These are phyloP conservation scores for Lycium ferocissimum DNA, from an alignment of 257 asterid species.

Conservation along the genomic window DNA sequence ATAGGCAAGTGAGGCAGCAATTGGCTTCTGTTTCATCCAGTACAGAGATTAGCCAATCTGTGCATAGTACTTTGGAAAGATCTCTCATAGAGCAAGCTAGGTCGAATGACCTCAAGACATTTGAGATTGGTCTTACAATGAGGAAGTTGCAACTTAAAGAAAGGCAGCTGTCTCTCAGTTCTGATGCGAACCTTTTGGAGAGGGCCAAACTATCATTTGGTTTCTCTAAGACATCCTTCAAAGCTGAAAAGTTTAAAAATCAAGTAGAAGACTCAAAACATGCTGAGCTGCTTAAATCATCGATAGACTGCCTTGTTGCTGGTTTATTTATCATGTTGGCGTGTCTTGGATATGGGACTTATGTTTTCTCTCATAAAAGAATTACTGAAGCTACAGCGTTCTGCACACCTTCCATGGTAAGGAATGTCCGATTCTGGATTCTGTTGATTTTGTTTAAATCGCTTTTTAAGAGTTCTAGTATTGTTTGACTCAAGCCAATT, in stretches of 20 bases:
- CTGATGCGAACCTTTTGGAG: constrained; percentile 66
- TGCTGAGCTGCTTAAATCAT: constrained; percentile 70
- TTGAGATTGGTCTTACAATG: constrained; percentile 72
- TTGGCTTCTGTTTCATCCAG: constrained; percentile 47
- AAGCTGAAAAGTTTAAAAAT: constrained; percentile 75
- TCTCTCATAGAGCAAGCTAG: constrained; percentile 85
- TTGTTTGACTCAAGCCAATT: background rate
- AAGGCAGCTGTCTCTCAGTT: constrained; percentile 58
- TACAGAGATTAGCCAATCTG: constrained; percentile 38
- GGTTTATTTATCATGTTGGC: constrained; percentile 77
- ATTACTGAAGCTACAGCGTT: constrained; percentile 79
- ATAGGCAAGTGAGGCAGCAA: constrained; percentile 46
- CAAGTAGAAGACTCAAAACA: constrained; percentile 72
- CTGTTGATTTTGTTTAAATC: background rate
- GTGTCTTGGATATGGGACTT: constrained; percentile 74
- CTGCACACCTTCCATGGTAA: constrained; percentile 67
- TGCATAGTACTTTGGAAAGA: constrained; percentile 63
- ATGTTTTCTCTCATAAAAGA: constrained; percentile 70
- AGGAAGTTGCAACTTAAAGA: constrained; percentile 74
- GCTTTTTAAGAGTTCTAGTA: constrained; percentile 16
- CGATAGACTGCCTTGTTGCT: constrained; percentile 82
- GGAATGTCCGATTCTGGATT: constrained; percentile 26
- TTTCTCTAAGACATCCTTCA: constrained; percentile 74
- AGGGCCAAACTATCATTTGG: constrained; percentile 86
- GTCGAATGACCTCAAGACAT: constrained; percentile 74